Evolutionary conservation across 2,329 filamentous ascomycete genomes (phyloP).

Genomic region (Fusarium setosum): DNA sequence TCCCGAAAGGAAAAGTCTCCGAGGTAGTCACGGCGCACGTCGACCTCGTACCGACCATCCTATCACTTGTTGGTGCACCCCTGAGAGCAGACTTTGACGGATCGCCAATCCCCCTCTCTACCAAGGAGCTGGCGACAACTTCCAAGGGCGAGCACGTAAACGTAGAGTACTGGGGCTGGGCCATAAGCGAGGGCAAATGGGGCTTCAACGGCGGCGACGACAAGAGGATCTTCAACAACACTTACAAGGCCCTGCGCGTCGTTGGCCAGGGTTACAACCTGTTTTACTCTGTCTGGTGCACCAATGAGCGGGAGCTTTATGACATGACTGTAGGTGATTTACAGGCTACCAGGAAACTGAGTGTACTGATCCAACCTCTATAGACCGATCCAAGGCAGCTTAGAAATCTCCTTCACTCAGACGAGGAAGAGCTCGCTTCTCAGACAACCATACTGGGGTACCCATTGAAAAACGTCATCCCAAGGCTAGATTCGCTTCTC

Average conservation of each 20-base stretch:
- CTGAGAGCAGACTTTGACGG: constrained; percentile 63
- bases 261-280: constrained; percentile 60
- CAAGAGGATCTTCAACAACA: constrained; percentile 53
- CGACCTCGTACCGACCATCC: constrained; percentile 66
- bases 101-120: constrained; percentile 54
- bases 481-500: constrained; percentile 67
- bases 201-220: constrained; percentile 6
- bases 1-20: constrained; percentile 50
- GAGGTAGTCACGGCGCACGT: constrained; percentile 61
- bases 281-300: constrained; percentile 69
- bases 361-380: neutral
- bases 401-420: constrained; percentile 39
- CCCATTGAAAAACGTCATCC: constrained; percentile 54
- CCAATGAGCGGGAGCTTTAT: constrained; percentile 60
- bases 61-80: constrained; percentile 48
- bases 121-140: neutral
- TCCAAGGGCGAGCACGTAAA: neutral
- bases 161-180: constrained; percentile 59
- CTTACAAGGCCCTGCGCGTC: constrained; percentile 65
- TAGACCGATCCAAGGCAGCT: constrained; percentile 63
- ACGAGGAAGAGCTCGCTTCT: constrained; percentile 17
- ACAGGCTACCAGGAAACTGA: neutral
- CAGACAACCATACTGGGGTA: constrained; percentile 45
- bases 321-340: constrained; percentile 58
- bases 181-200: constrained; percentile 44